These are phyloP conservation scores for Przewalskia tangutica DNA, from an alignment of 257 asterid species.

Conservation along the genomic window DNA sequence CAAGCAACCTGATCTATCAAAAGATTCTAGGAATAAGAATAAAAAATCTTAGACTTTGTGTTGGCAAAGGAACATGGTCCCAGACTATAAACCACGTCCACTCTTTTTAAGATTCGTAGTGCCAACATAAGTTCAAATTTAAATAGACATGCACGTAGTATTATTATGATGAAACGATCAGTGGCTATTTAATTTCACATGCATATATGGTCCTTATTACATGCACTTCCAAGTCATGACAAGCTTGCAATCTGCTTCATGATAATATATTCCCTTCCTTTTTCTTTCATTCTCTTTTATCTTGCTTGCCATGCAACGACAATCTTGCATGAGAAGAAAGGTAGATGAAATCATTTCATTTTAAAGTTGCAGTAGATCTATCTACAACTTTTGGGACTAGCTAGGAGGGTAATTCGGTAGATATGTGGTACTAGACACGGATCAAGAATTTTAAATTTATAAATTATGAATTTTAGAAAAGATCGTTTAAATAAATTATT, in stretches of 20 bases:
- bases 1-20: neutral
- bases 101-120: neutral
- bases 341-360: constrained; percentile 7
- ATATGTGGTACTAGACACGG: neutral
- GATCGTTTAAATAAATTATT: neutral
- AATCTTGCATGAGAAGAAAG: constrained; percentile 26
- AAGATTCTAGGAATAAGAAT: neutral
- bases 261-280: neutral
- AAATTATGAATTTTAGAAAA: neutral
- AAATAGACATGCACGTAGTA: neutral
- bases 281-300: neutral
- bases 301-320: constrained; percentile 17
- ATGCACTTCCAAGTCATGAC: constrained; percentile 12
- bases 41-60: neutral
- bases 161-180: neutral
- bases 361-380: constrained; percentile 10
- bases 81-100: neutral
- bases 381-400: constrained; percentile 1
- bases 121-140: constrained; percentile 15
- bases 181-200: neutral
- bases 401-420: neutral
- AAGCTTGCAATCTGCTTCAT: neutral
- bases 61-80: neutral
- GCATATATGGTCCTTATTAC: constrained; percentile 2
- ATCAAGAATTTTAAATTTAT: neutral